A percentile compares a stretch with the other conserved stretches of the same genome.
Evolutionary conservation across 2,329 filamentous ascomycete species (phyloP).

Genomic region (Leptographium radiaticola): DNA sequence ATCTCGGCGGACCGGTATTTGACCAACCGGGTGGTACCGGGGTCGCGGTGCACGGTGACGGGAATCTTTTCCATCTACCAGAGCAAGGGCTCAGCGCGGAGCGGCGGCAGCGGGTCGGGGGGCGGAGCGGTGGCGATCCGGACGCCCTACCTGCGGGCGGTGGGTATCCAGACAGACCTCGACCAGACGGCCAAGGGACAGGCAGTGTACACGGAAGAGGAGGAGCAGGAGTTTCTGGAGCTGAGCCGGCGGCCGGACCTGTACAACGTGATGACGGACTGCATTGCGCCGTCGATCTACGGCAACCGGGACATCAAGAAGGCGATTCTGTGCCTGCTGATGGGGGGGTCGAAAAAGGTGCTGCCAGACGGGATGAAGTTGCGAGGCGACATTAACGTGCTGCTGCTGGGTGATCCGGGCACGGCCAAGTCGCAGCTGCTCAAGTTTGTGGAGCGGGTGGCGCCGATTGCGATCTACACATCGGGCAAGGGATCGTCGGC

Average conservation of each 20-base stretch:
- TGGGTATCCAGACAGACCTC: constrained; percentile 81
- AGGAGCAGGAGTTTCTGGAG: constrained; percentile 91
- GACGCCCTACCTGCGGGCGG: constrained; percentile 85
- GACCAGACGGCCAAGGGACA: constrained; percentile 82
- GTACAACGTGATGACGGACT: constrained; percentile 81
- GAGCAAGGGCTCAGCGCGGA: constrained; percentile 63
- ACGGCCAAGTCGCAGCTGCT: constrained; percentile 95
- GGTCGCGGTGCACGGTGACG: constrained; percentile 88
- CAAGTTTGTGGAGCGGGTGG: constrained; percentile 94
- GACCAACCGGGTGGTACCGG: constrained; percentile 89
- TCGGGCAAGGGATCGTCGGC: constrained; percentile 97
- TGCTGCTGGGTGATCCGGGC: constrained; percentile 92
- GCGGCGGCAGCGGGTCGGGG: constrained; percentile 40
- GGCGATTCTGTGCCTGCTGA: constrained; percentile 80
- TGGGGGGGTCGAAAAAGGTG: constrained; percentile 96
- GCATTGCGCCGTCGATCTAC: constrained; percentile 95
- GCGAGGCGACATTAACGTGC: constrained; percentile 93
- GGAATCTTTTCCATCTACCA: constrained; percentile 98
- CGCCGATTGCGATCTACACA: constrained; percentile 95
- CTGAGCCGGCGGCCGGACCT: constrained; percentile 82
- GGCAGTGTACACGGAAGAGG: constrained; percentile 78
- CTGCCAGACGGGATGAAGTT: constrained; percentile 95
- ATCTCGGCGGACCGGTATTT: constrained; percentile 94
- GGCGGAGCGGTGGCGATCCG: constrained; percentile 84
- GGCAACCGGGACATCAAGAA: constrained; percentile 96